phyloP scores from a whole-genome alignment of 202 grass and related monocot genomes.

The Setaria italica region DNA sequence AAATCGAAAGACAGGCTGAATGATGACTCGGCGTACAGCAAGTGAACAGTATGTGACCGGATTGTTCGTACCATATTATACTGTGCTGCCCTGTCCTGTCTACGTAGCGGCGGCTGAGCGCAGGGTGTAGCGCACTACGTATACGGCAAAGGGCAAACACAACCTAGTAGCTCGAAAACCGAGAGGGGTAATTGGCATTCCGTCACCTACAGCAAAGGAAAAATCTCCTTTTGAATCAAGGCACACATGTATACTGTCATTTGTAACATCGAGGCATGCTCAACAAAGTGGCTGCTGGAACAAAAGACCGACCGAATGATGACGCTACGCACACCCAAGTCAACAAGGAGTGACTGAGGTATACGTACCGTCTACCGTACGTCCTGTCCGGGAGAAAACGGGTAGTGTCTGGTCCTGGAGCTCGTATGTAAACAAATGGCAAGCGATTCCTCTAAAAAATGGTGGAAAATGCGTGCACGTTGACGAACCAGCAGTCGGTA shows the following conservation, averaged over 20 bases:
- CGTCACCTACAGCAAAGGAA: too few relatives aligned
- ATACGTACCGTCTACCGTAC: not conserved
- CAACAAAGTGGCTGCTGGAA: not conserved
- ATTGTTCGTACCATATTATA: not conserved
- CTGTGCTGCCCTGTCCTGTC: not conserved
- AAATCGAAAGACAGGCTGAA: not conserved
- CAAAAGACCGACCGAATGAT: not conserved
- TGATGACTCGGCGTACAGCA: not conserved
- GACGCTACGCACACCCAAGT: not conserved
- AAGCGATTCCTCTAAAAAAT: not conserved
- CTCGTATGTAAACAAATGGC: not conserved
- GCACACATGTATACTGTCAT: not conserved
- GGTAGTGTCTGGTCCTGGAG: conserved; percentile 4
- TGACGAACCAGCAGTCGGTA: not conserved
- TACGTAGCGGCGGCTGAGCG: not conserved
- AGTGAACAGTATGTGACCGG: not conserved
- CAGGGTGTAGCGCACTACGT: not conserved
- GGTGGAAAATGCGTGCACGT: not conserved
- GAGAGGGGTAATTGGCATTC: not conserved
- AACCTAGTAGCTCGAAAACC: not conserved
- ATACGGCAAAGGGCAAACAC: too few relatives aligned
- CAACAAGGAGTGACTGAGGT: not conserved
- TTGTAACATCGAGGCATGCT: not conserved
- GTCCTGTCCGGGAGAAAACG: not conserved
- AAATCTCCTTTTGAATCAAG: not conserved